Evolutionary conservation across 1,284 basidiomycete species (phyloP).

Genomic region (Porogramme epimiltina): DNA sequence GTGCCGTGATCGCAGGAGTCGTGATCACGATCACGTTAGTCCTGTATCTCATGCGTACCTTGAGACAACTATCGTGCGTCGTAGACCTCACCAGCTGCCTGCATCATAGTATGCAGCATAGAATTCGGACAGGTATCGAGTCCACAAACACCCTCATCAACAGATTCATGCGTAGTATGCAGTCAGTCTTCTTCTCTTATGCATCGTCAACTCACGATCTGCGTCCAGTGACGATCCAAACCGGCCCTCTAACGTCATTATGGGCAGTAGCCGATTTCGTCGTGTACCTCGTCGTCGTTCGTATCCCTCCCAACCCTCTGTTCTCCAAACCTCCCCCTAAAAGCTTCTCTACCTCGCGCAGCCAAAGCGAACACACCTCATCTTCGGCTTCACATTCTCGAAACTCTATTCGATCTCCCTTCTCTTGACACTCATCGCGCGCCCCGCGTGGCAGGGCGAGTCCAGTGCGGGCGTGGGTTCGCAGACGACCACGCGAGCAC

Average conservation of each 20-base stretch:
- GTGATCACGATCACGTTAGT: constrained; percentile 30
- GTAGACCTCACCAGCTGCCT: constrained; percentile 9
- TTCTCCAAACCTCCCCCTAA: neutral
- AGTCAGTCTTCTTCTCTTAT: neutral
- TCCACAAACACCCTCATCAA: constrained; percentile 32
- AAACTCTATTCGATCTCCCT: constrained; percentile 35
- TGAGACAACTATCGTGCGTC: neutral
- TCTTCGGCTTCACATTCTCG: constrained; percentile 31
- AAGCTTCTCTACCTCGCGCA: neutral
- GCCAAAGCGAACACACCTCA: constrained; percentile 27
- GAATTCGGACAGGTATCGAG: constrained; percentile 37
- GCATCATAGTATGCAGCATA: constrained; percentile 34
- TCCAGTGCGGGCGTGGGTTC: neutral
- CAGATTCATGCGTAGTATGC: constrained; percentile 38
- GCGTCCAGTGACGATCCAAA: constrained; percentile 33
- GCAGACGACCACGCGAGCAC: neutral
- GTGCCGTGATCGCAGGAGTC: constrained; percentile 30
- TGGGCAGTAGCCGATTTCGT: constrained; percentile 32
- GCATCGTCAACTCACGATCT: neutral
- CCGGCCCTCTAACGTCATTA: constrained; percentile 33
- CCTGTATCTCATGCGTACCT: constrained; percentile 1
- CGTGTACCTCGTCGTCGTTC: constrained; percentile 29
- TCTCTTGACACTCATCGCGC: constrained; percentile 32
- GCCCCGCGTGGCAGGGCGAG: constrained; percentile 28
- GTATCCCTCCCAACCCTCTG: constrained; percentile 1